Conservation (phyloP, 1,139 yeast species). For the Suhomyces wounanorum region DNA sequence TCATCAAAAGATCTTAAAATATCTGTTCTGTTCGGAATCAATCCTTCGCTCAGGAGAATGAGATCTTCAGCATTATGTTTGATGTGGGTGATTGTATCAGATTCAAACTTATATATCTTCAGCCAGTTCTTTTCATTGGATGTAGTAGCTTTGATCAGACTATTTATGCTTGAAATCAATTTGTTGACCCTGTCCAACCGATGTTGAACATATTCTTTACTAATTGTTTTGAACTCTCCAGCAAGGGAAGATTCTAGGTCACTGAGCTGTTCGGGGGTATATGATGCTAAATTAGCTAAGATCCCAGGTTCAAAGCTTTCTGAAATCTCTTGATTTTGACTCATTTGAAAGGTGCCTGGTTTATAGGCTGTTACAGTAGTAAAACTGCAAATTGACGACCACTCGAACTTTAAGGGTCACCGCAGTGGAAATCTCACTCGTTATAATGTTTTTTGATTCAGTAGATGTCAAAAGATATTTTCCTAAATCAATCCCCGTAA, state of each 20-base stretch:
- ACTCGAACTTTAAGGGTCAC: background rate
- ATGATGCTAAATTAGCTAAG: conserved; percentile 16
- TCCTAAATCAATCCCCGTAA: background rate
- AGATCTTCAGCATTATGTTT: conserved; percentile 38
- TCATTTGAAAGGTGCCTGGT: background rate
- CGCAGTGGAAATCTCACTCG: background rate
- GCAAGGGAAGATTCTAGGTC: conserved; percentile 32
- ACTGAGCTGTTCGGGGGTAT: conserved; percentile 33
- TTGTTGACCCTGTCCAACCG: conserved; percentile 36
- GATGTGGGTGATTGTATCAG: conserved; percentile 36
- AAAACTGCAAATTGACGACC: conserved; percentile 8
- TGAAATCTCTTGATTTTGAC: background rate
- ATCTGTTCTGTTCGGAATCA: conserved; percentile 20
- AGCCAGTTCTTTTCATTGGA: conserved; percentile 41
- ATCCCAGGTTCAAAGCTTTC: background rate
- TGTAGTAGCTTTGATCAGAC: conserved; percentile 29
- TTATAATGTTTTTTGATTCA: background rate
- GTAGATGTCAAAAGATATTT: background rate
- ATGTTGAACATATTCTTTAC: conserved; percentile 33
- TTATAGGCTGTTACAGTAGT: background rate
- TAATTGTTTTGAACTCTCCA: conserved; percentile 32
- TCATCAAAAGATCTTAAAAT: conserved; percentile 27
- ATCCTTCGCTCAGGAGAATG: conserved; percentile 22
- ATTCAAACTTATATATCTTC: conserved; percentile 34
- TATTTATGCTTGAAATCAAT: conserved; percentile 29